Percentiles rank a stretch among this genome's conserved stretches.
phyloP scores from a whole-genome alignment of 495 filamentous ascomycete species.

The Arthonia radiata region DNA sequence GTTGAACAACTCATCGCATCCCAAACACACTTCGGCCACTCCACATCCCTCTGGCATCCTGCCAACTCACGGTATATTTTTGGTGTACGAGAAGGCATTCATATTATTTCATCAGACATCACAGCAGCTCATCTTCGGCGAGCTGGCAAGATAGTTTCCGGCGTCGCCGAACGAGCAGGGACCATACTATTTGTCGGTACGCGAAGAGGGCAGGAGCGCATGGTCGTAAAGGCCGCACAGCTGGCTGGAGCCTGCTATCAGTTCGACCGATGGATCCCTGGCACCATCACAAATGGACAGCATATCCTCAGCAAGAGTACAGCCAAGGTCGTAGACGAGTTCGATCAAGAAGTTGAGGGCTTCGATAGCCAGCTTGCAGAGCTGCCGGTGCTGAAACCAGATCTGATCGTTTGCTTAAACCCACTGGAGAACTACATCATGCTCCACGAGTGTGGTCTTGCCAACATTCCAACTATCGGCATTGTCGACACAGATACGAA shows the following conservation, averaged over 20 bases:
- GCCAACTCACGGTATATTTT: constrained; percentile 87
- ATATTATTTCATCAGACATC: constrained; percentile 77
- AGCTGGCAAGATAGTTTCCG: constrained; percentile 69
- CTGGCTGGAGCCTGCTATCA: constrained; percentile 62
- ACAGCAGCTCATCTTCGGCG: constrained; percentile 73
- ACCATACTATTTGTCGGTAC: constrained; percentile 82
- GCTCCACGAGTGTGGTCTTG: constrained; percentile 71
- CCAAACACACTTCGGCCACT: constrained; percentile 77
- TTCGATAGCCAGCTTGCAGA: constrained; percentile 39
- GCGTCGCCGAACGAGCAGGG: constrained; percentile 60
- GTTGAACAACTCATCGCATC: constrained; percentile 81
- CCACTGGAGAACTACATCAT: constrained; percentile 74
- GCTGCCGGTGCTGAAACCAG: constrained; percentile 44
- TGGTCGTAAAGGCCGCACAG: constrained; percentile 58
- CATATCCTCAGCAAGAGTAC: constrained; percentile 47
- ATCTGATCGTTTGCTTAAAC: constrained; percentile 81
- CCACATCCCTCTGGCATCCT: constrained; percentile 85
- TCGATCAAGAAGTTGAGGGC: constrained; percentile 37
- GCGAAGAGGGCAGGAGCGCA: constrained; percentile 45
- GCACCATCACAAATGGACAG: constrained; percentile 76
- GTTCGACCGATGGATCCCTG: constrained; percentile 85
- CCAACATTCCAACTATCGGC: constrained; percentile 80
- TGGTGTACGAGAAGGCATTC: constrained; percentile 68
- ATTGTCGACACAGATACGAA: constrained; percentile 85
- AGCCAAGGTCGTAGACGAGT: constrained; percentile 43